Evolutionary conservation across 208 protist genomes (phyloP).

Genomic region (Wallacemonas sp.): DNA sequence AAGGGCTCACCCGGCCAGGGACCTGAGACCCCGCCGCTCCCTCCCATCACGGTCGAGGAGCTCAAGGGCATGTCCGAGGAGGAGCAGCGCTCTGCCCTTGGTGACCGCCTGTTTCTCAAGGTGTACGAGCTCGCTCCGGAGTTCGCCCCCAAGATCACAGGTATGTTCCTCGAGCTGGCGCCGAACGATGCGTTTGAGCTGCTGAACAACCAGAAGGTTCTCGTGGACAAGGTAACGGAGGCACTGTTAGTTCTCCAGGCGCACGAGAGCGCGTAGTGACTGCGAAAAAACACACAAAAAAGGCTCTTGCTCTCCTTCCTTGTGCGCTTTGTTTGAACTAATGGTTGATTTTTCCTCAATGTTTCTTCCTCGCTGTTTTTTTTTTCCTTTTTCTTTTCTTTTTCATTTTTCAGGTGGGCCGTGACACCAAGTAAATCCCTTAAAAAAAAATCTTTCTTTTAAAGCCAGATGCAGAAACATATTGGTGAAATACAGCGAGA

Average conservation of each 20-base stretch:
- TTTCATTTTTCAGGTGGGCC: conserved; percentile 16
- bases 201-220: conserved; percentile 62
- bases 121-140: conserved; percentile 84
- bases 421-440: no score
- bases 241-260: conserved; percentile 76
- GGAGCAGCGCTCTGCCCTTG: conserved; percentile 89
- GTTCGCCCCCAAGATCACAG: conserved; percentile 86
- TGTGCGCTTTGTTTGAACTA: neutral
- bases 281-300: neutral
- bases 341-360: conserved; percentile 11
- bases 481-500: no score
- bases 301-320: neutral
- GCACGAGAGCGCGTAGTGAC: conserved; percentile 36
- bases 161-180: conserved; percentile 89
- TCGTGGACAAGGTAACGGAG: conserved; percentile 78
- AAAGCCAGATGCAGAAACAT: no score
- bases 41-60: conserved; percentile 80
- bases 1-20: conserved; percentile 59
- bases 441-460: no score
- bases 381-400: conserved; percentile 6
- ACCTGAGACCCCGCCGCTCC: conserved; percentile 79
- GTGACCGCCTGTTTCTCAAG: conserved; percentile 88
- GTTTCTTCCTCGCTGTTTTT: conserved; percentile 12
- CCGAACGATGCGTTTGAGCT: conserved; percentile 68
- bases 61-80: conserved; percentile 84